Percentiles rank a stretch among this genome's conserved stretches.
phyloP scores from a whole-genome alignment of 2,329 filamentous ascomycete species.

The Pseudogymnoascus sp. region DNA sequence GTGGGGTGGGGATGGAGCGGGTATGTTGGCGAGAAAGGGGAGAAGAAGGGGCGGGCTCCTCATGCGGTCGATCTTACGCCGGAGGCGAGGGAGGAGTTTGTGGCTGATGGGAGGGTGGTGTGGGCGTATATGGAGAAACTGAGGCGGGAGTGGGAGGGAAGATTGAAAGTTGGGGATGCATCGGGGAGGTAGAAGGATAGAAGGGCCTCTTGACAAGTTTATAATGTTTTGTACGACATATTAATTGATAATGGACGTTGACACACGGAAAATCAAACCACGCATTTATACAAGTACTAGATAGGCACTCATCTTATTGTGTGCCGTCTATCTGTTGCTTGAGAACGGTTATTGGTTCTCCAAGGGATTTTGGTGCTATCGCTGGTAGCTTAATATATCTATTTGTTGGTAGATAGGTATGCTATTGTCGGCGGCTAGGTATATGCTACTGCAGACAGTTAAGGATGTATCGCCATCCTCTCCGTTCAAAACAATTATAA shows the following conservation, averaged over 20 bases:
- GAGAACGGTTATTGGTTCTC: neutral
- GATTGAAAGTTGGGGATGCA: slow-evolving; percentile 21
- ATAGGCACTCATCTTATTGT: neutral
- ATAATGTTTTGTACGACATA: neutral
- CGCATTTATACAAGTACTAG: neutral
- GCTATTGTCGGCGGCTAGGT: neutral
- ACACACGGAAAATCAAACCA: neutral
- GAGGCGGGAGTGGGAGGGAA: slow-evolving; percentile 55
- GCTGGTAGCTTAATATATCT: neutral
- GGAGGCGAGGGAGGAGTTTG: slow-evolving; percentile 53
- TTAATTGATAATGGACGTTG: neutral
- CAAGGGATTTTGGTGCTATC: neutral
- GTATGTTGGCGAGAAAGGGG: slow-evolving; percentile 41
- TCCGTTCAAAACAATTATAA: neutral
- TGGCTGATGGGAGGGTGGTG: slow-evolving; percentile 48
- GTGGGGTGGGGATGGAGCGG: slow-evolving; percentile 76
- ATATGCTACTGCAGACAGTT: neutral
- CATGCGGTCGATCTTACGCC: slow-evolving; percentile 50
- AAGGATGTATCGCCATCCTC: neutral
- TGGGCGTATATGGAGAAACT: slow-evolving; percentile 68
- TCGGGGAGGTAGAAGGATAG: slow-evolving; percentile 13
- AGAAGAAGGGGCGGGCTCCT: slow-evolving; percentile 49
- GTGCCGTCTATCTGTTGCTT: neutral
- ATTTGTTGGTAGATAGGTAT: neutral
- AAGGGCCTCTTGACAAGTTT: neutral